Evolutionary conservation across 306 rosid species (phyloP), one percentile per base, ranked within the genome.

Genomic region (Herpetospermum pedunculosum): DNA sequence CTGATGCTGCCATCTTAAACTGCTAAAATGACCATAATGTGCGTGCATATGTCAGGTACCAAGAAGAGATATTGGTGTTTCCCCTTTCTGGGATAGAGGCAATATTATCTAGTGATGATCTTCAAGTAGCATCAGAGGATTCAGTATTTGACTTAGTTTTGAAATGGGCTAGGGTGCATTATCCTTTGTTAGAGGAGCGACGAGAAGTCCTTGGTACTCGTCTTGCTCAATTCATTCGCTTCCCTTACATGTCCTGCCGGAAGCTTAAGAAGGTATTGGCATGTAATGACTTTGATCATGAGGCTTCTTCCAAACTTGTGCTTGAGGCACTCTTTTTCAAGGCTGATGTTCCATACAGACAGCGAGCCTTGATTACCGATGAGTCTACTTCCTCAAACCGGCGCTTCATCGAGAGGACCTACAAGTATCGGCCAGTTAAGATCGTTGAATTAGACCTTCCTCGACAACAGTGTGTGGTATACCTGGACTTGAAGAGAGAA

Each of bases 51-150:
- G 75, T 72, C 92, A 94, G 98, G 90, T 87, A 75, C 79, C 92
- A 89, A 67, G 95, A 88, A 68, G 98, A 94, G 88, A 87, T 89
- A 49, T 80, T 94, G 88, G 79, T 60, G 72, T 89, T 94, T 76
- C 98, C 97, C 57, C 79, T 94, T 13, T 87, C 95, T 75, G 98
- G 98, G 76, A 75, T 94, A 26, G 98, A 91, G 80, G 97, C 97
- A 13, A 84, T 94, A 78, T 68, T 94, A 75, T 83, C 95, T 40
- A 94, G 98, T 43, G 96, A 94, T 72, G 92, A 85, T 77, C 97
- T 94, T 79, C 98, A 91, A 81, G 88, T 94, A 74, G 92, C 97
- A 59, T 94, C 98, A 29, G 98, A 94, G 84, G 98, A 94, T 83
- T 92, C 91, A 62, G 90, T 91, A 5, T 94, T 89, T 78, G 98